Percentiles rank a stretch among this genome's conserved stretches.
These are phyloP conservation scores for Starmerella etchellsii DNA, from an alignment of 805 yeast genomes.

Conservation along the genomic window DNA sequence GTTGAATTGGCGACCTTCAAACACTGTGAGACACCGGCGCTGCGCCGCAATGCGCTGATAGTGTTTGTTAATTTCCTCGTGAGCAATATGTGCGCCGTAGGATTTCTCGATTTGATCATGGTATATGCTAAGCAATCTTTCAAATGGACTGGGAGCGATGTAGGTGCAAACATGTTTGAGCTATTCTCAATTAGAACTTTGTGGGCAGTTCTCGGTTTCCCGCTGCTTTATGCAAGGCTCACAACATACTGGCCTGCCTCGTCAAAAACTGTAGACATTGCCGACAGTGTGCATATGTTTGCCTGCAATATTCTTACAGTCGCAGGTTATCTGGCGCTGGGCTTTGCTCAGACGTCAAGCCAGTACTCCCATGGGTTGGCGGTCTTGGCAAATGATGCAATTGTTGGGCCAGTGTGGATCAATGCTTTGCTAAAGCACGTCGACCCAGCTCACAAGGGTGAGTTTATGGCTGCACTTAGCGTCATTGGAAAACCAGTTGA, in stretches of 20 bases:
- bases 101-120: slow-evolving; percentile 13
- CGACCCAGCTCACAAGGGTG: slow-evolving; percentile 6
- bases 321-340: slow-evolving; percentile 5
- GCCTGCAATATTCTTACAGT: slow-evolving; percentile 6
- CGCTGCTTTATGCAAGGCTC: slow-evolving; percentile 9
- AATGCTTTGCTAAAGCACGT: slow-evolving; percentile 13
- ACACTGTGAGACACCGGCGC: slow-evolving; percentile 2
- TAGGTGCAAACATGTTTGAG: slow-evolving; percentile 8
- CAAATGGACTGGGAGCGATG: slow-evolving; percentile 7
- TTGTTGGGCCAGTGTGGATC: slow-evolving; percentile 15
- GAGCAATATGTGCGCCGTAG: slow-evolving; percentile 14
- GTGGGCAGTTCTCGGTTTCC: slow-evolving; percentile 15
- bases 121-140: slow-evolving; percentile 14
- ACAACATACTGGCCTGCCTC: slow-evolving; percentile 6
- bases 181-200: slow-evolving; percentile 7
- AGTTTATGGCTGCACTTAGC: slow-evolving; percentile 11
- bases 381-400: slow-evolving; percentile 12
- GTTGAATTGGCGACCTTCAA: slow-evolving; percentile 1
- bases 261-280: slow-evolving; percentile 7
- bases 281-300: slow-evolving; percentile 11
- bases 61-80: slow-evolving; percentile 10
- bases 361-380: slow-evolving; percentile 7
- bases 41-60: slow-evolving; percentile 10
- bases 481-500: slow-evolving; percentile 11
- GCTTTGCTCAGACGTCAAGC: slow-evolving; percentile 3